Evolutionary conservation across 129 eudicot species (phyloP).

Genomic region (Oenanthe sinensis): DNA sequence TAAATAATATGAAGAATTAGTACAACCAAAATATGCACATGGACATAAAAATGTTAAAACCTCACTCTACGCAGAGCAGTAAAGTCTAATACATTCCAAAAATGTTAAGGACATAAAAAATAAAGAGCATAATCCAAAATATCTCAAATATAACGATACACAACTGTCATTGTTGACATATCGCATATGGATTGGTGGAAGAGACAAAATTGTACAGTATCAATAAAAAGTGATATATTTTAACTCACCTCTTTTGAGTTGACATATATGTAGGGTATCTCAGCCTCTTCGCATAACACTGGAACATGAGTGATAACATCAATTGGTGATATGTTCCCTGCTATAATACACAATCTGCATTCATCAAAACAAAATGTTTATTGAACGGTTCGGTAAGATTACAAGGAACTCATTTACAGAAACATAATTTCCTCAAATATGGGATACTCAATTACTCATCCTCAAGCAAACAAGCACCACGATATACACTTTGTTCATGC

Average conservation of each 20-base stretch:
- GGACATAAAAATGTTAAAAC: neutral
- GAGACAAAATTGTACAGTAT: neutral
- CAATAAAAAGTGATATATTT: neutral
- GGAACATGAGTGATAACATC: slow-evolving; percentile 98
- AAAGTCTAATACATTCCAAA: neutral
- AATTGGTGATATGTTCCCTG: slow-evolving; percentile 97
- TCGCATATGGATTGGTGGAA: neutral
- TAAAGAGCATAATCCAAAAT: neutral
- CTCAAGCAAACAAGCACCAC: neutral
- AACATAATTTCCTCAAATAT: neutral
- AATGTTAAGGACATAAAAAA: neutral
- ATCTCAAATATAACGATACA: neutral
- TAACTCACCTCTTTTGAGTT: slow-evolving; percentile 83
- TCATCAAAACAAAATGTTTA: slow-evolving; percentile 6
- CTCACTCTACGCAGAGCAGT: neutral
- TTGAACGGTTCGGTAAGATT: neutral
- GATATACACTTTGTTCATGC: neutral
- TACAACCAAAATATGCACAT: neutral
- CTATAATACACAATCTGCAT: slow-evolving; percentile 83
- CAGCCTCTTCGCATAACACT: slow-evolving; percentile 77
- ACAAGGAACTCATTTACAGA: neutral
- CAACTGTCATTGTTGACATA: neutral
- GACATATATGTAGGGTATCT: slow-evolving; percentile 80
- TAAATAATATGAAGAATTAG: neutral
- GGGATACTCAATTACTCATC: neutral